A percentile compares a stretch with the other conserved stretches of the same genome.
Evolutionary conservation across 495 filamentous ascomycete genomes (phyloP).

Genomic region (Clohesyomyces aquaticus): DNA sequence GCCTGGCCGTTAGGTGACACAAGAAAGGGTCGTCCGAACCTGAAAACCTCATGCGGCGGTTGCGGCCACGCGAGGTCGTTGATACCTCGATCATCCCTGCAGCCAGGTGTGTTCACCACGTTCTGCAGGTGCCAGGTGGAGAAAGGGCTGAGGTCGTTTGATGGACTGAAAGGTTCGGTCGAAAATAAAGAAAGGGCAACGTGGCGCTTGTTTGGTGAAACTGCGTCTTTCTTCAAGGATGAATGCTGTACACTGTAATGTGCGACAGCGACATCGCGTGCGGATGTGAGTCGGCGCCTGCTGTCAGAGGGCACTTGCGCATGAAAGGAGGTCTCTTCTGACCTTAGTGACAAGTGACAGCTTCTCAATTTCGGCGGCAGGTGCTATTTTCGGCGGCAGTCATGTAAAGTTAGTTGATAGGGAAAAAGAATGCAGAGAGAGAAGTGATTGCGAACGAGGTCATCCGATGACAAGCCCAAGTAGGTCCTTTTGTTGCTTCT

Average conservation of each 20-base stretch:
- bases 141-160: neutral
- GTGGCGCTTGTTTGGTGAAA: neutral
- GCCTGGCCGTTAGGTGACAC: neutral
- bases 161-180: neutral
- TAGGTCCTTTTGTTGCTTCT: neutral
- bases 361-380: too few relatives aligned
- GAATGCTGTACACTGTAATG: neutral
- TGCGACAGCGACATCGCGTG: neutral
- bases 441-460: neutral
- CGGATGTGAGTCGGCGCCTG: neutral
- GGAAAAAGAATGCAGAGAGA: too few relatives aligned
- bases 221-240: neutral
- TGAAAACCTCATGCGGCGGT: neutral
- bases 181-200: neutral
- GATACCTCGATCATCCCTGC: neutral
- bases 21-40: neutral
- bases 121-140: neutral
- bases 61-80: neutral
- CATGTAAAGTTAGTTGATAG: too few relatives aligned
- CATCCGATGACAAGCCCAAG: neutral
- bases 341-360: too few relatives aligned
- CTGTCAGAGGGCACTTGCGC: too few relatives aligned
- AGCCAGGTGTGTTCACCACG: constrained; percentile 1
- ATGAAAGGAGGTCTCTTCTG: too few relatives aligned
- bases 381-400: too few relatives aligned